Evolutionary conservation across 805 yeast species (phyloP), one percentile per base, ranked within the genome.

Genomic region (Candida cerambycidarum): DNA sequence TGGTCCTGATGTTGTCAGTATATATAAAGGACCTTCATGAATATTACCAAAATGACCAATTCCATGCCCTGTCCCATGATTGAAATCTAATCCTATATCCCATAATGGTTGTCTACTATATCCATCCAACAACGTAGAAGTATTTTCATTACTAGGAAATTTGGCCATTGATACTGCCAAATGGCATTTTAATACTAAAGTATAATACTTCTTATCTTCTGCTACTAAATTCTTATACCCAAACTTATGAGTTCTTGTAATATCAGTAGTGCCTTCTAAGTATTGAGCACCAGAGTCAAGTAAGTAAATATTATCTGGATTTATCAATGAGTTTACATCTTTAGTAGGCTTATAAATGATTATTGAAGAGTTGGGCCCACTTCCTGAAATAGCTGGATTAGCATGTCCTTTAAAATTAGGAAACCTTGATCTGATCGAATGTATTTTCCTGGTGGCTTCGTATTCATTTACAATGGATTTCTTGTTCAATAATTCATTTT

Each of bases 11-110:
- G 78, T 65, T 12, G 74, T 66, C 45, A 85, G 87, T 45, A 93
- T 80, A n/a, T 92, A 95, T 43, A 92, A 76, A 1, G 98, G 98
- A 0, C 95, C 93, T 57, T 95, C 97, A 61, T 93, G 99, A 13
- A 93, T 98, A 59, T 85, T 85, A 35, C 95, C 79, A 59, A 76
- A 92, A 13, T 89, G 75, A 1, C 97, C 98, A 13, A 93, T 85
- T 3, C 99, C 99, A 62, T 93, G 99, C 2, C 98, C 97, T 0
- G 98, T 89, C 9, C 99, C 98, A 63, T 93, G 99, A 48, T 82
- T 79, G 60, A 86, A 93, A 59, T 87, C 93, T 38, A 88, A 69
- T 0, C 98, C 98, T 41, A 80, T 72, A 29, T 79, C 70, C 89
- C 95, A 86, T 47, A 93, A 67, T 41, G 79, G 83, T 61, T 84